Evolutionary conservation across 2,329 filamentous ascomycete species (phyloP), one percentile per base, ranked within the genome.

Genomic region (Fusarium mexicanum): DNA sequence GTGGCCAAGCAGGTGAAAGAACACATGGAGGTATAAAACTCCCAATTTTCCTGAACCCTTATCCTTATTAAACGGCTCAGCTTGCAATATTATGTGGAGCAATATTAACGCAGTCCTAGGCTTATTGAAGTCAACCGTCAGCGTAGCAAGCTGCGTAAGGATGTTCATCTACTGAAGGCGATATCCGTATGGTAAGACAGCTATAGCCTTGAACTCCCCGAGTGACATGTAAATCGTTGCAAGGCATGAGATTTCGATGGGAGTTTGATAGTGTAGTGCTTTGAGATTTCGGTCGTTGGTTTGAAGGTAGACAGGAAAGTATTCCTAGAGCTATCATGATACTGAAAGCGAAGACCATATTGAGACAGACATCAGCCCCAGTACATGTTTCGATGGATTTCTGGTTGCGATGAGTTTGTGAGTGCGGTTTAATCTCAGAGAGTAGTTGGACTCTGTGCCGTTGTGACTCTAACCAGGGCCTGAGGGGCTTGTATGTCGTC

Each of bases 151-250:
- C 22, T 79, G 76, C 0, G 41, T 67, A 5, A 79, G 46, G 2
- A 78, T 71, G 20, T 63, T 78, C 44, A 72, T 63, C 78, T 77
- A 80, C 38, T 70, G 65, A 4, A 75, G 64, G 1, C 53, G 46
- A 31, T 72, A 57, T 3, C 78, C 76, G 4, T 64, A 72, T 1
- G 67, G 73, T 1, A 80, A 24, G 3, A 37, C 38, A 33, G 60
- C 53, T 11, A 79, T 16, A 4, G 85, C 82, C 58, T 88, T 87
- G 76, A 85, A 91, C 61, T 92, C 89, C 0, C 86, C 85, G 0
- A 89, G 66, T 0, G 86, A 83, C 63, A 92, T 80, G 29, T 85
- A 74, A 78, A 79, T 8, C 20, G 48, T 5, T 73, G 44, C 57
- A 79, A 29, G 7, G 35, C 26, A 7, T 57, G 8, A 13, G 71